Evolutionary conservation across 257 asterid species (phyloP).

Genomic region (Mentha longifolia): DNA sequence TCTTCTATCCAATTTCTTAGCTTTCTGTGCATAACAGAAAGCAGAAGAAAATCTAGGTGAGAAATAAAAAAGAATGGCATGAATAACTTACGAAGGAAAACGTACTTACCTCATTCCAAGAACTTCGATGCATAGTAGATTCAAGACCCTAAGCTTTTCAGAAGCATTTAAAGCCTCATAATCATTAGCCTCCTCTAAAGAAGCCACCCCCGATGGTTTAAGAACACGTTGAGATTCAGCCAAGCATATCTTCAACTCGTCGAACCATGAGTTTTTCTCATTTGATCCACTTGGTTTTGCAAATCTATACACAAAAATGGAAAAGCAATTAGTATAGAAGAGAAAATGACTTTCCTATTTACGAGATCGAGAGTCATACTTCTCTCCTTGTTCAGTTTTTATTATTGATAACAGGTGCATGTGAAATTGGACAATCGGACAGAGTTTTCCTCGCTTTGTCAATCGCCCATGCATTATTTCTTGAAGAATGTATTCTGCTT

Average conservation of each 20-base stretch:
- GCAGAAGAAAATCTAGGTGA: conserved; percentile 15
- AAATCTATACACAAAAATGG: conserved; percentile 40
- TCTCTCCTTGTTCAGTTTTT: conserved; percentile 50
- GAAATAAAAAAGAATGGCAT: conserved; percentile 8
- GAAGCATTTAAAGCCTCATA: conserved; percentile 61
- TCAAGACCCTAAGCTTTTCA: conserved; percentile 59
- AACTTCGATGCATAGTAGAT: conserved; percentile 70
- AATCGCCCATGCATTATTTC: conserved; percentile 62
- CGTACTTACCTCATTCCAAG: conserved; percentile 66
- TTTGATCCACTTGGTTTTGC: conserved; percentile 30
- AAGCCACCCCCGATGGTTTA: conserved; percentile 41
- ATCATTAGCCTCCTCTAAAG: conserved; percentile 43
- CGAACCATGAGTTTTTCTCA: conserved; percentile 56
- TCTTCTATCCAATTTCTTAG: conserved; percentile 69
- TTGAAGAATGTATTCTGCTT: conserved; percentile 32
- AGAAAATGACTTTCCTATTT: conserved; percentile 20
- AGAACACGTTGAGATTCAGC: conserved; percentile 46
- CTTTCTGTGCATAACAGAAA: conserved; percentile 42
- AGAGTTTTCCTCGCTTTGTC: conserved; percentile 45
- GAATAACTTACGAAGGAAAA: conserved; percentile 23
- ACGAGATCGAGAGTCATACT: conserved; percentile 43
- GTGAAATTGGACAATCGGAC: conserved; percentile 55
- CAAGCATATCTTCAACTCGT: conserved; percentile 50
- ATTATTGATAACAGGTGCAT: conserved; percentile 52
- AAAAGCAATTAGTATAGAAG: conserved; percentile 5